Conservation (phyloP, 805 yeast species). For the Clavispora asparagi region DNA sequence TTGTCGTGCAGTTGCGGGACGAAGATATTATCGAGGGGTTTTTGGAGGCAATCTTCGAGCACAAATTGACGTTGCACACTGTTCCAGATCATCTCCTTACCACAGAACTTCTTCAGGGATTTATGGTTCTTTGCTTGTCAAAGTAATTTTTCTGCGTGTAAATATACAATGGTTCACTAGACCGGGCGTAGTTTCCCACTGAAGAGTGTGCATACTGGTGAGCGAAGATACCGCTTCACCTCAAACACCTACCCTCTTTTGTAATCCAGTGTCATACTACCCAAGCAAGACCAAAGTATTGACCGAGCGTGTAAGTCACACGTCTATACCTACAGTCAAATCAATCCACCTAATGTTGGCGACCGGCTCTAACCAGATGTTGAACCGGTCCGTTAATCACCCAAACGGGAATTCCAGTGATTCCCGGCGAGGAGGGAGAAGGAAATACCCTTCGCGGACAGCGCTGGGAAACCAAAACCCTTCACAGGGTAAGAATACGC, state of each 20-base stretch:
- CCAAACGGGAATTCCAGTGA: neutral
- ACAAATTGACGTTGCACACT: constrained; percentile 29
- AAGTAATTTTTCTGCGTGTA: neutral
- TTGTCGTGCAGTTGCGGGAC: constrained; percentile 50
- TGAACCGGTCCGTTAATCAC: neutral
- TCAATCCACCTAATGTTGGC: neutral
- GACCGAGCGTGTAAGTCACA: neutral
- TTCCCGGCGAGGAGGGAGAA: neutral
- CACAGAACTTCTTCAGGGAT: constrained; percentile 35
- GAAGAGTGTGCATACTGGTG: neutral
- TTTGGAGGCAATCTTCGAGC: constrained; percentile 25
- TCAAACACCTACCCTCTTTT: neutral
- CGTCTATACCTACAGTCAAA: neutral
- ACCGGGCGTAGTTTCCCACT: neutral
- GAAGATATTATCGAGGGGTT: constrained; percentile 45
- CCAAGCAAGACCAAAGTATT: neutral
- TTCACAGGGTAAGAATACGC: neutral
- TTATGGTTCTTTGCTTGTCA: constrained; percentile 35
- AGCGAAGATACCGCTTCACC: neutral
- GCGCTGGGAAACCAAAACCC: neutral
- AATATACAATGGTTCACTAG: neutral
- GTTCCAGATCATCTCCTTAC: constrained; percentile 29
- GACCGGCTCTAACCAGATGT: neutral
- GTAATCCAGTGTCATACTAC: neutral
- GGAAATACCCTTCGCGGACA: neutral